These are phyloP conservation scores for Amanita molliuscula DNA, from an alignment of 768 basidiomycete genomes.

Conservation along the genomic window DNA sequence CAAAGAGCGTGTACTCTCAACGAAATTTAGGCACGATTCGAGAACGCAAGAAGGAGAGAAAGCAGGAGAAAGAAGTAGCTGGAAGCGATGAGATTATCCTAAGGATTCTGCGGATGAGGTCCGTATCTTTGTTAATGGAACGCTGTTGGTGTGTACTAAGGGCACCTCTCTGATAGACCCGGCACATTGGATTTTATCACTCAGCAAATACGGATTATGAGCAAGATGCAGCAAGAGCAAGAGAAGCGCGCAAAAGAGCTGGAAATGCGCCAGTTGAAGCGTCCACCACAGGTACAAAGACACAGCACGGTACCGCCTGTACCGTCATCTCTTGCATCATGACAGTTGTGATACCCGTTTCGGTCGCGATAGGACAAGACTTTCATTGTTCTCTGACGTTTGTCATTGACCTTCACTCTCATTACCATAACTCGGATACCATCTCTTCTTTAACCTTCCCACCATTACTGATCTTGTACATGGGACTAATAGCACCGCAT, in stretches of 20 bases:
- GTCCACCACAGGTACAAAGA: slow-evolving; percentile 22
- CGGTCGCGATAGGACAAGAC: not conserved
- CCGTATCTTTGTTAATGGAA: slow-evolving; percentile 4
- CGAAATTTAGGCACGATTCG: slow-evolving; percentile 95
- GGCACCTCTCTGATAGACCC: slow-evolving; percentile 32
- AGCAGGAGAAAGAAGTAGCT: slow-evolving; percentile 60
- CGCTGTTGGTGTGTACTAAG: not conserved
- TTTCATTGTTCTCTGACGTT: not conserved
- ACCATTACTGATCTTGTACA: not conserved
- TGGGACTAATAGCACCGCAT: not conserved
- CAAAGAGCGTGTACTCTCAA: slow-evolving; percentile 87
- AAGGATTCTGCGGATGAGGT: slow-evolving; percentile 94
- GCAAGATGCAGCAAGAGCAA: slow-evolving; percentile 74
- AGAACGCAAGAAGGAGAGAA: slow-evolving; percentile 88
- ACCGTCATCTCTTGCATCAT: slow-evolving; percentile 23
- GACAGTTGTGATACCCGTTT: not conserved
- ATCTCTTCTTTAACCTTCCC: not conserved
- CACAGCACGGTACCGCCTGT: slow-evolving; percentile 24
- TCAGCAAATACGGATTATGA: slow-evolving; percentile 77
- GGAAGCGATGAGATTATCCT: slow-evolving; percentile 87
- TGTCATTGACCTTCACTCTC: not conserved
- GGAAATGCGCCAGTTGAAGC: slow-evolving; percentile 48
- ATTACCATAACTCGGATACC: not conserved
- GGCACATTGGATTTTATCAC: slow-evolving; percentile 80
- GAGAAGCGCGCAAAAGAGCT: slow-evolving; percentile 58